Evolutionary conservation across 1,284 basidiomycete genomes (phyloP).

Genomic region (Singerocomus inundabilis): DNA sequence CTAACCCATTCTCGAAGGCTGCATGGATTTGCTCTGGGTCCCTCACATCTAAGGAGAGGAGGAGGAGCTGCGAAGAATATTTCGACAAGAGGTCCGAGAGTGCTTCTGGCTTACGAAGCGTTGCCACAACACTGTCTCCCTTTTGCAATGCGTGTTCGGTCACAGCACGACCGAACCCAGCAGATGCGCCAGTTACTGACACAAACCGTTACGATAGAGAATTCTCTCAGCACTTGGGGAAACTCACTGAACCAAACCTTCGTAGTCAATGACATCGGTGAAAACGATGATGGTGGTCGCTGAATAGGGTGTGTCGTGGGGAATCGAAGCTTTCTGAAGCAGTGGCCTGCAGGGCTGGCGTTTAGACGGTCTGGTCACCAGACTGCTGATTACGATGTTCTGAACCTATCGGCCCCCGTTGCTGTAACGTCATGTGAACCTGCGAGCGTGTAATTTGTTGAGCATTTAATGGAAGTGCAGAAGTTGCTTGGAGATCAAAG

Average conservation of each 20-base stretch:
- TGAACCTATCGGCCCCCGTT: too few species aligned
- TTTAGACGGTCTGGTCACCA: too few species aligned
- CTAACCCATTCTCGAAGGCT: conserved; percentile 25
- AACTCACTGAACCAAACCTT: conserved; percentile 31
- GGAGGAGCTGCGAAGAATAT: conserved; percentile 41
- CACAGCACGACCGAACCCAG: conserved; percentile 26
- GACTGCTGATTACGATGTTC: not conserved
- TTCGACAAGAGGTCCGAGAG: conserved; percentile 19
- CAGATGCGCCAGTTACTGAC: conserved; percentile 30
- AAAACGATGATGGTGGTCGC: not conserved
- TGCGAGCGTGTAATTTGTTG: not conserved
- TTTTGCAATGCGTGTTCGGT: conserved; percentile 24
- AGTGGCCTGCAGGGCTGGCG: too few species aligned
- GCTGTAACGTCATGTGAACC: not conserved
- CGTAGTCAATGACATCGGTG: conserved; percentile 10
- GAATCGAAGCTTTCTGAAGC: not conserved
- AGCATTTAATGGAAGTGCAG: not conserved
- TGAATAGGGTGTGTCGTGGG: not conserved
- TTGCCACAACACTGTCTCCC: conserved; percentile 30
- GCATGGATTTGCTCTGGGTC: conserved; percentile 15
- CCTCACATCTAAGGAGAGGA: conserved; percentile 35
- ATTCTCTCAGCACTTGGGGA: not conserved
- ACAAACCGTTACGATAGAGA: not conserved
- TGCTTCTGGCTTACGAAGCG: conserved; percentile 15
- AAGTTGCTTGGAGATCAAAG: not conserved